Base-by-base conservation (phyloP, 306 rosid genomes). In the Quercus agrifolia region DNA sequence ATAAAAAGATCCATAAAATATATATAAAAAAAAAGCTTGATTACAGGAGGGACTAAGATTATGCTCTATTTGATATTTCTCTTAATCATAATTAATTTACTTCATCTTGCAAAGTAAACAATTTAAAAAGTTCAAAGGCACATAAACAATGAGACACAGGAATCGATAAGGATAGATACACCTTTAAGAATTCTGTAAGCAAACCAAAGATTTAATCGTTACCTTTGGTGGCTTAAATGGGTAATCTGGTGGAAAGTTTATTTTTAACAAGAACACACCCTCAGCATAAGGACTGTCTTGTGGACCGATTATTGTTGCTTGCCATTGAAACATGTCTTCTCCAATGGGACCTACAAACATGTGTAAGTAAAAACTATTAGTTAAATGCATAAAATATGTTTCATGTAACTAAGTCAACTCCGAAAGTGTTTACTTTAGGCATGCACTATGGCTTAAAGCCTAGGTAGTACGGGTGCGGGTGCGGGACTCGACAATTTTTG, bases 171-270 rank as follows among this genome's bases (percentile, higher is more conserved):
- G 10, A 23, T 5, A 74, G 58, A 44, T 17, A 41, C 85, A 77
- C 77, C 31, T 21, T 14, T 14, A 78, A 66, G 28, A 51, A 12
- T n/a, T 74, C 52, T 56, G 52, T 13, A 25, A 7, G 10, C 41
- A 54, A 17, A 27, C 27, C 19, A 71, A 71, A 38, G 59, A 19
- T 23, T 25, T 72, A 12, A 20, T 52, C 68, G 28, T 74, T 74
- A 87, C 89, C 89, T 87, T 87, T 18, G 91, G 91, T 59, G 89
- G 89, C 56, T 85, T 87, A 80, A 87, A 87, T 55, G 91, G 91
- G 72, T 87, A 87, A 70, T 87, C 91, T 5, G 91, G 91, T 33
- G 89, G 86, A 78, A 86, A 86, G 63, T 83, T 83, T 71, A 87
- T 87, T 25, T 56, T 46, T 75, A 87, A 85, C 49, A 78, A 74